Percentiles rank a stretch among this genome's conserved stretches.
Evolutionary conservation across 192 early-diverging fungal species (phyloP).

Genomic region (Umbelopsis sp.): DNA sequence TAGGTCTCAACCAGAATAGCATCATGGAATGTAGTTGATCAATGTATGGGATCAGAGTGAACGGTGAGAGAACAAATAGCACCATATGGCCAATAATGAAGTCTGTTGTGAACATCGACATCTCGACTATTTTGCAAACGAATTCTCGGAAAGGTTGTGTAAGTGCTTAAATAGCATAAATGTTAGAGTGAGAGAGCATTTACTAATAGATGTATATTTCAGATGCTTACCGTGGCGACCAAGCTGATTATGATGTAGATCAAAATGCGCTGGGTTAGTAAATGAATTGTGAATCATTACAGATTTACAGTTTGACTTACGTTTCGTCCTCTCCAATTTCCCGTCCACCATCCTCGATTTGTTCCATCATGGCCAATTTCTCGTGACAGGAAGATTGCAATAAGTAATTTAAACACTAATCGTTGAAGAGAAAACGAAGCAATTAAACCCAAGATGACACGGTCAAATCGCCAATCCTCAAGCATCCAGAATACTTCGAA

Average conservation of each 20-base stretch:
- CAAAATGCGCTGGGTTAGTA: background rate
- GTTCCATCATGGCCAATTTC: slow-evolving; percentile 69
- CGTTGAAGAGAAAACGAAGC: slow-evolving; percentile 59
- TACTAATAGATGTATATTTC: too few relatives aligned
- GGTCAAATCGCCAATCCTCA: slow-evolving; percentile 54
- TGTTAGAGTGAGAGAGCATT: too few relatives aligned
- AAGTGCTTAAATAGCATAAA: slow-evolving; percentile 31
- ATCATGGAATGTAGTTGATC: slow-evolving; percentile 68
- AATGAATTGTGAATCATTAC: slow-evolving; percentile 55
- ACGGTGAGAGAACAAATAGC: slow-evolving; percentile 71
- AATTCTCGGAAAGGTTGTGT: slow-evolving; percentile 68
- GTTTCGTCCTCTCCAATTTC: slow-evolving; percentile 63
- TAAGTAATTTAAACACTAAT: slow-evolving; percentile 58
- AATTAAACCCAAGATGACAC: slow-evolving; percentile 57
- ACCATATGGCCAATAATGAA: slow-evolving; percentile 68
- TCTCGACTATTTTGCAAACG: slow-evolving; percentile 82
- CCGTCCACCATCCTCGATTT: slow-evolving; percentile 75
- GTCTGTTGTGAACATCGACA: slow-evolving; percentile 68
- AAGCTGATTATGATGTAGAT: background rate
- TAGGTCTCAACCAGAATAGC: slow-evolving; percentile 71
- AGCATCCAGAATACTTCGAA: slow-evolving; percentile 61
- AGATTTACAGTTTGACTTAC: slow-evolving; percentile 51
- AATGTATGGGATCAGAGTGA: slow-evolving; percentile 62
- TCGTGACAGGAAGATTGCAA: slow-evolving; percentile 62
- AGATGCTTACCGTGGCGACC: background rate